Evolutionary conservation across 345 rosid genomes (phyloP).

Genomic region (Salix viminalis): DNA sequence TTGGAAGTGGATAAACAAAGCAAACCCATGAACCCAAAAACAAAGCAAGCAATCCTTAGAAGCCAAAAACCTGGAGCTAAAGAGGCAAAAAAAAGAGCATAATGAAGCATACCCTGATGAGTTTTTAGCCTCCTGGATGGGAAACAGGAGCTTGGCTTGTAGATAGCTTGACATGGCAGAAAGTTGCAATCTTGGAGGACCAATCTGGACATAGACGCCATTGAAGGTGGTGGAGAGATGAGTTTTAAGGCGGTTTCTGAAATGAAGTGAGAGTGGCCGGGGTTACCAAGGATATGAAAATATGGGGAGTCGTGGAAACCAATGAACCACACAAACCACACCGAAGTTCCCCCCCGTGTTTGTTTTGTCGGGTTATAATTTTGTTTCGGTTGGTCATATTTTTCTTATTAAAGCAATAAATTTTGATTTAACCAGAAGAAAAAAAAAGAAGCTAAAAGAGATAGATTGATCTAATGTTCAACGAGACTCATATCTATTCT

Average conservation of each 20-base stretch:
- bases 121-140: slow-evolving; percentile 27
- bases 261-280: background rate
- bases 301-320: slow-evolving; percentile 31
- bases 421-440: no score
- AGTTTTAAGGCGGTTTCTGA: slow-evolving; percentile 8
- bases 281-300: slow-evolving; percentile 1
- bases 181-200: slow-evolving; percentile 44
- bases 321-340: slow-evolving; percentile 32
- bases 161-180: slow-evolving; percentile 25
- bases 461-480: no score
- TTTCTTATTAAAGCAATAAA: no score
- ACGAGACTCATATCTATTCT: no score
- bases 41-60: background rate
- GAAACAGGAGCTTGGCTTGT: slow-evolving; percentile 22
- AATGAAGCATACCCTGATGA: slow-evolving; percentile 48
- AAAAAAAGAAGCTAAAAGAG: no score
- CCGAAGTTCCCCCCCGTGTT: background rate
- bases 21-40: background rate
- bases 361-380: no score
- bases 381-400: no score
- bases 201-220: slow-evolving; percentile 72
- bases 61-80: background rate
- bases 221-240: slow-evolving; percentile 7
- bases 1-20: background rate
- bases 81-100: slow-evolving; percentile 3